Evolutionary conservation across 2,329 filamentous ascomycete genomes (phyloP).

Genomic region (Ascomycota sp.): DNA sequence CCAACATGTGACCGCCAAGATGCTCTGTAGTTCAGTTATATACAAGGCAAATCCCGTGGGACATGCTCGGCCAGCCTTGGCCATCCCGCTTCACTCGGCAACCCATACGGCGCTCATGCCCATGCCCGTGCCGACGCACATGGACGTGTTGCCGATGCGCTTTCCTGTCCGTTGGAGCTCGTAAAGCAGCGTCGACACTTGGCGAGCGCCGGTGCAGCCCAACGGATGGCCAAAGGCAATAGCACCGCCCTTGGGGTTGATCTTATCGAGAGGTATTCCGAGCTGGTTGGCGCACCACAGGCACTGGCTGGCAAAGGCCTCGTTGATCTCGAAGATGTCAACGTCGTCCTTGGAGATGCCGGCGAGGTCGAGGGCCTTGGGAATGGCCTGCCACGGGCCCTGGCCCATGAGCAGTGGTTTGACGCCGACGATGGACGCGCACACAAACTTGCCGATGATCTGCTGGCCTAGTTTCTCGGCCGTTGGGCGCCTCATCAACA

Average conservation of each 20-base stretch:
- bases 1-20: too few species aligned
- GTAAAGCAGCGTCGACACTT: constrained; percentile 78
- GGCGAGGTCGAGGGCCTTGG: constrained; percentile 69
- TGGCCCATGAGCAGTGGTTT: constrained; percentile 87
- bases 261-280: constrained; percentile 58
- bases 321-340: constrained; percentile 97
- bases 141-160: constrained; percentile 77
- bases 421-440: constrained; percentile 68
- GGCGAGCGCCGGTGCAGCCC: constrained; percentile 79
- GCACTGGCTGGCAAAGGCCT: constrained; percentile 91
- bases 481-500: constrained; percentile 84
- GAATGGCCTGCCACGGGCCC: constrained; percentile 88
- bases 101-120: constrained; percentile 96
- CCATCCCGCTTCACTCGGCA: constrained; percentile 41
- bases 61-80: too few species aligned
- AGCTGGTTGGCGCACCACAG: constrained; percentile 83
- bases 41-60: too few species aligned
- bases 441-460: constrained; percentile 81
- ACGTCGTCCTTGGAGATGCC: constrained; percentile 75
- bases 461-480: constrained; percentile 71
- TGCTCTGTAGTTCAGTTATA: too few species aligned
- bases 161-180: constrained; percentile 68
- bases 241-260: constrained; percentile 92
- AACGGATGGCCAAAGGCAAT: constrained; percentile 92
- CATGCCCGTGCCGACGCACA: constrained; percentile 96